phyloP scores from a whole-genome alignment of 129 eudicot species.

The Arctium minus region DNA sequence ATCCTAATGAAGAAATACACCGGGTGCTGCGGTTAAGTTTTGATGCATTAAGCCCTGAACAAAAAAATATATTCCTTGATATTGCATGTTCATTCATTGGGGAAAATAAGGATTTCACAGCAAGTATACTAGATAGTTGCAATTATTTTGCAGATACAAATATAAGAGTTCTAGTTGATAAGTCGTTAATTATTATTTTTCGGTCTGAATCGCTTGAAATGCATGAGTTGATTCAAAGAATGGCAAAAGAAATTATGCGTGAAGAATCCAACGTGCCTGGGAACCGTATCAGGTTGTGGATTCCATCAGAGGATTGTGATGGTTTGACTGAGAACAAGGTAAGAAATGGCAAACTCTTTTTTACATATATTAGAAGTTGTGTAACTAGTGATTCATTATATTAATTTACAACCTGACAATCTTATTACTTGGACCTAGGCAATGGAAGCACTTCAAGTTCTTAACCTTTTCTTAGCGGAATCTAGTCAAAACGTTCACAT shows the following conservation, averaged over 20 bases:
- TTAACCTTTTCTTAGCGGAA: background rate
- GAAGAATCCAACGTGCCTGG: background rate
- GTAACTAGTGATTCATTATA: no score
- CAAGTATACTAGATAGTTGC: background rate
- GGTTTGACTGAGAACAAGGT: background rate
- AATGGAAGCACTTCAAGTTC: background rate
- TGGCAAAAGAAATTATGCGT: conserved; percentile 13
- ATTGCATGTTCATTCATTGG: conserved; percentile 23
- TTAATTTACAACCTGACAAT: background rate
- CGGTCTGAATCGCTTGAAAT: background rate
- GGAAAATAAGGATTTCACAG: background rate
- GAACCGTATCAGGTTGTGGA: background rate
- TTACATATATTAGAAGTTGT: no score
- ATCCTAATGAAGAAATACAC: no score
- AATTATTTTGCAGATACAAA: background rate
- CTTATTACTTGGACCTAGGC: background rate
- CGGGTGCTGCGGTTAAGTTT: background rate
- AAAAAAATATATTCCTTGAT: conserved; percentile 19
- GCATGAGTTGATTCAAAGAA: conserved; percentile 23
- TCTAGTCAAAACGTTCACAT: background rate
- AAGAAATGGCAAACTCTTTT: background rate
- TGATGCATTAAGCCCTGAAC: conserved; percentile 1
- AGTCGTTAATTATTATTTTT: background rate
- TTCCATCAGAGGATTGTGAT: conserved; percentile 2
- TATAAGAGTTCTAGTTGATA: conserved; percentile 8